Conservation (phyloP, 805 yeast species). For the Komagataella pseudopastoris region DNA sequence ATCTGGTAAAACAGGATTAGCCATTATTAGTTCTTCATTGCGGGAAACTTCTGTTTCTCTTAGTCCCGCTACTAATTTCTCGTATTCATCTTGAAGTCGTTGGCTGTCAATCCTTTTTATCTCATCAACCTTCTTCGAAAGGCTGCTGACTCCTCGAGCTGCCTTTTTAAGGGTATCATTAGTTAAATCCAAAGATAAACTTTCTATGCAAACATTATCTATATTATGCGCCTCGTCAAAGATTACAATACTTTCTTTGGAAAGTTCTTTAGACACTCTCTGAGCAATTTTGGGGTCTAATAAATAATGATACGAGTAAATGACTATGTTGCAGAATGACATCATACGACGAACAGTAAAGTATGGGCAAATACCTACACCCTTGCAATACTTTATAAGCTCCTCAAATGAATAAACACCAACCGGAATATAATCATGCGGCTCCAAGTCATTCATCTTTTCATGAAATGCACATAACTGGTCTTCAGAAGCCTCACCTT, state of each 20-base stretch:
- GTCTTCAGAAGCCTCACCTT: conserved; percentile 40
- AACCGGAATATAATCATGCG: conserved; percentile 75
- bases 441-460: conserved; percentile 74
- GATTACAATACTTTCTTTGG: conserved; percentile 86
- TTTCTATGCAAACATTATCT: conserved; percentile 96
- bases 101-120: conserved; percentile 75
- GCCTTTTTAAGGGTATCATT: conserved; percentile 83
- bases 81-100: conserved; percentile 81
- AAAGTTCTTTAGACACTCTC: conserved; percentile 81
- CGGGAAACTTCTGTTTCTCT: conserved; percentile 60
- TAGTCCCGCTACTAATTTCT: conserved; percentile 79
- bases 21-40: conserved; percentile 60
- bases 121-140: conserved; percentile 72
- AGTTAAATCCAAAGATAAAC: conserved; percentile 81
- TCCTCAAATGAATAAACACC: conserved; percentile 95
- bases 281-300: conserved; percentile 96
- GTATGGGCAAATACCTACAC: conserved; percentile 82
- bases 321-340: conserved; percentile 82
- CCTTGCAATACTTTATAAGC: conserved; percentile 62
- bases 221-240: conserved; percentile 99
- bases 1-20: conserved; percentile 76
- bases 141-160: conserved; percentile 68
- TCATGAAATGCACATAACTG: conserved; percentile 83
- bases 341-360: conserved; percentile 98
- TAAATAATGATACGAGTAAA: conserved; percentile 92